Conservation (phyloP, 768 basidiomycete genomes). For the Melanogaster broomeanus region DNA sequence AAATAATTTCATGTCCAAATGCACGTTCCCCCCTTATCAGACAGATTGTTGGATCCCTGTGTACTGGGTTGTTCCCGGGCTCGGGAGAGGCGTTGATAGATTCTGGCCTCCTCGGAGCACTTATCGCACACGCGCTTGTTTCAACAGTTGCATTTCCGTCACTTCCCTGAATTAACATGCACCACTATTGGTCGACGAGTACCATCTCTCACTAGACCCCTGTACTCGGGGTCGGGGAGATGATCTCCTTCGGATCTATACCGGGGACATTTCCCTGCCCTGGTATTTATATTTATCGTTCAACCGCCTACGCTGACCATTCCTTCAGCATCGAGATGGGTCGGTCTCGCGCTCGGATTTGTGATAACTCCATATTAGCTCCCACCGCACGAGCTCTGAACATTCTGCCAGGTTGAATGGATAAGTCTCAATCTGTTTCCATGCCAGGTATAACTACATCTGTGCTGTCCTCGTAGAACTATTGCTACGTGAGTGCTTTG, state of each 20-base stretch:
- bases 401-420: conserved; percentile 27
- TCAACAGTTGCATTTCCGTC: conserved; percentile 67
- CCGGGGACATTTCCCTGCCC: conserved; percentile 80
- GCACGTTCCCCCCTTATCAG: conserved; percentile 35
- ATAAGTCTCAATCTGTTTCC: conserved; percentile 23
- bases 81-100: conserved; percentile 59
- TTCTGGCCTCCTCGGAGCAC: conserved; percentile 68
- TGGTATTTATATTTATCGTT: conserved; percentile 35
- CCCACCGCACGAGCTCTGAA: neutral
- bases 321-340: conserved; percentile 50
- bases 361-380: conserved; percentile 41
- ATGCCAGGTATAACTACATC: neutral
- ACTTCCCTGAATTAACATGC: conserved; percentile 26
- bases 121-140: conserved; percentile 63
- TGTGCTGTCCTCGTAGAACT: conserved; percentile 39
- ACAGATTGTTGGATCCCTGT: conserved; percentile 74
- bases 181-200: conserved; percentile 16
- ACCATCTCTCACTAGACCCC: conserved; percentile 37
- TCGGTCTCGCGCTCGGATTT: conserved; percentile 62
- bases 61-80: conserved; percentile 74
- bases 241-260: conserved; percentile 77
- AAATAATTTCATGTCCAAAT: conserved; percentile 82
- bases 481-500: conserved; percentile 48
- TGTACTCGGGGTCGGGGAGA: conserved; percentile 73
- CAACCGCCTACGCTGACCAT: too few relatives aligned